Conservation (phyloP, 805 yeast genomes). For the Spathaspora hagerdaliae region DNA sequence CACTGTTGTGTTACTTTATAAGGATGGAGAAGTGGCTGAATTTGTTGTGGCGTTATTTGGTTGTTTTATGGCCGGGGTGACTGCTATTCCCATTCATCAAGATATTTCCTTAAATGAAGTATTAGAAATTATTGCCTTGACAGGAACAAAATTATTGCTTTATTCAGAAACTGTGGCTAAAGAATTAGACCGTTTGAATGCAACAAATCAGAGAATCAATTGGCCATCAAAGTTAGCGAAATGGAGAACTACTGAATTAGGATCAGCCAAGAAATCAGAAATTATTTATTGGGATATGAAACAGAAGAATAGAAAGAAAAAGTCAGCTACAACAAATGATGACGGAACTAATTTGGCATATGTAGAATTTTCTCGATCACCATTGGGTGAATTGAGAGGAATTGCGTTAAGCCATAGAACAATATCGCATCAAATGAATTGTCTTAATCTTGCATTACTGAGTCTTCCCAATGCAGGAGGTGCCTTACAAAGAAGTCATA, state of each 20-base stretch:
- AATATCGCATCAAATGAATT: slow-evolving; percentile 81
- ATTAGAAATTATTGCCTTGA: slow-evolving; percentile 62
- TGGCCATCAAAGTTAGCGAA: slow-evolving; percentile 76
- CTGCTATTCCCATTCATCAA: slow-evolving; percentile 89
- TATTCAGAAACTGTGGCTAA: slow-evolving; percentile 78
- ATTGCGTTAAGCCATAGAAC: slow-evolving; percentile 90
- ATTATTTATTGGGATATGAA: slow-evolving; percentile 20
- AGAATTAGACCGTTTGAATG: slow-evolving; percentile 61
- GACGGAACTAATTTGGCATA: slow-evolving; percentile 67
- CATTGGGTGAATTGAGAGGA: slow-evolving; percentile 88
- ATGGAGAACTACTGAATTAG: slow-evolving; percentile 87
- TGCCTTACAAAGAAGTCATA: slow-evolving; percentile 39
- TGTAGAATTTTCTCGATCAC: slow-evolving; percentile 86
- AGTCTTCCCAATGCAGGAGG: slow-evolving; percentile 61
- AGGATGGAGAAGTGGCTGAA: slow-evolving; percentile 78
- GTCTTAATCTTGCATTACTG: slow-evolving; percentile 63
- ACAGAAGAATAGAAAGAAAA: slow-evolving; percentile 8
- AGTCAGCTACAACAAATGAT: background rate
- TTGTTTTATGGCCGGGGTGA: slow-evolving; percentile 88
- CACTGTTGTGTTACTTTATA: slow-evolving; percentile 79
- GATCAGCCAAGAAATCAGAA: slow-evolving; percentile 46
- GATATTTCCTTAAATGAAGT: slow-evolving; percentile 67
- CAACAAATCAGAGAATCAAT: slow-evolving; percentile 34
- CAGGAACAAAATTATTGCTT: slow-evolving; percentile 74
- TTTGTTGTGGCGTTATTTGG: slow-evolving; percentile 85